phyloP scores from a whole-genome alignment of 208 protist species.

The Crithidia bombi region DNA sequence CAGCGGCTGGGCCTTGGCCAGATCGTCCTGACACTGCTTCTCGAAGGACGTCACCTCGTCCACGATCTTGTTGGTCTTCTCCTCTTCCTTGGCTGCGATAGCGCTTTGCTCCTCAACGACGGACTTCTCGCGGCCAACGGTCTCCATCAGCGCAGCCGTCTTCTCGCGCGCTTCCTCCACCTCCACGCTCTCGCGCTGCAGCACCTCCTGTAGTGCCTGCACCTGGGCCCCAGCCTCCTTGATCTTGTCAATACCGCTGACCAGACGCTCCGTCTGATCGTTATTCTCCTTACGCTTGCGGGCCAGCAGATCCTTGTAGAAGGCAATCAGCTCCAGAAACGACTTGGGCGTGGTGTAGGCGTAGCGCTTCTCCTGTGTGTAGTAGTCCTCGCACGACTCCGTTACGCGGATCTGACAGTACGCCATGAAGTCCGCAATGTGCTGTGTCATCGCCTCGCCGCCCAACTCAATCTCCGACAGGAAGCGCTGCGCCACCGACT shows the following conservation, averaged over 20 bases:
- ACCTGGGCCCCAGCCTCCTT: conserved; percentile 92
- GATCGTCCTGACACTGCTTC: conserved; percentile 87
- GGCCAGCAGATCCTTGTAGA: conserved; percentile 96
- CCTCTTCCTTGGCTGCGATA: conserved; percentile 95
- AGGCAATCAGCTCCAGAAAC: conserved; percentile 98
- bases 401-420: conserved; percentile 95
- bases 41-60: conserved; percentile 91
- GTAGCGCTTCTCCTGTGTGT: conserved; percentile 94
- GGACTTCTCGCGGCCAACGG: conserved; percentile 95
- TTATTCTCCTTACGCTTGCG: conserved; percentile 92
- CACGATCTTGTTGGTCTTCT: conserved; percentile 96
- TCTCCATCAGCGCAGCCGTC: conserved; percentile 94
- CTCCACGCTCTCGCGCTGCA: conserved; percentile 92
- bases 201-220: conserved; percentile 88
- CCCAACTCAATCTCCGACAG: conserved; percentile 93
- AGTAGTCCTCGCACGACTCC: conserved; percentile 94
- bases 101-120: conserved; percentile 95
- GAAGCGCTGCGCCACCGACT: conserved; percentile 95
- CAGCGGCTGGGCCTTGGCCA: conserved; percentile 94
- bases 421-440: conserved; percentile 96
- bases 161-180: conserved; percentile 96
- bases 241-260: conserved; percentile 95
- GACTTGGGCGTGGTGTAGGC: conserved; percentile 99
- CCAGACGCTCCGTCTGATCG: conserved; percentile 93
- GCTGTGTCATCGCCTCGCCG: conserved; percentile 78